phyloP scores from a whole-genome alignment of 1,139 yeast species.

The Saccharomyces hybrid region DNA sequence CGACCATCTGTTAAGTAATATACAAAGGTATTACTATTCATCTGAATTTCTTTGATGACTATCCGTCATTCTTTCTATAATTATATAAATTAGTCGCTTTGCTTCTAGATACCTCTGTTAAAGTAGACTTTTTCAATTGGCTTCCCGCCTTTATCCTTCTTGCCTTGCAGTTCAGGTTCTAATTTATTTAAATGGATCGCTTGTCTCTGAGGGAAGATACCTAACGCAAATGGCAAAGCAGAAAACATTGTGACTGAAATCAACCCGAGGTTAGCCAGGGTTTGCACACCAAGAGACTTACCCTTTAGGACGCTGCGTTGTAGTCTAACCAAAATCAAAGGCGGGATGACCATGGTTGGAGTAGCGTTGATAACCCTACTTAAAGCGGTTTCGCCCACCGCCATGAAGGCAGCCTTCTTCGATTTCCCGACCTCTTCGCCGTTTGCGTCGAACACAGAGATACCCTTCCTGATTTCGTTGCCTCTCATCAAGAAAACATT shows the following conservation, averaged over 20 bases:
- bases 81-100: neutral
- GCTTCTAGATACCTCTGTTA: constrained; percentile 74
- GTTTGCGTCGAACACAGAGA: constrained; percentile 57
- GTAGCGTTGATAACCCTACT: constrained; percentile 94
- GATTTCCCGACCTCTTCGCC: constrained; percentile 74
- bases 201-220: constrained; percentile 87
- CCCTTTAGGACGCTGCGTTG: constrained; percentile 66
- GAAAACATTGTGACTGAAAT: constrained; percentile 78
- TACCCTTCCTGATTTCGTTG: constrained; percentile 85
- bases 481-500: constrained; percentile 94
- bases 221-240: constrained; percentile 90
- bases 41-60: neutral
- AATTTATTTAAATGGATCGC: constrained; percentile 48
- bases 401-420: constrained; percentile 77
- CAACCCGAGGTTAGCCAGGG: constrained; percentile 69
- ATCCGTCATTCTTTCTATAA: neutral
- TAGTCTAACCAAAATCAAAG: constrained; percentile 66
- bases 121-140: constrained; percentile 59
- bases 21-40: no score
- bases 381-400: constrained; percentile 97
- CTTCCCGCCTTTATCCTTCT: constrained; percentile 59
- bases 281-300: constrained; percentile 56
- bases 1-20: no score
- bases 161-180: constrained; percentile 54
- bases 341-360: constrained; percentile 95